Conservation (phyloP, 768 basidiomycete species). For the Phylloporus scabripes region DNA sequence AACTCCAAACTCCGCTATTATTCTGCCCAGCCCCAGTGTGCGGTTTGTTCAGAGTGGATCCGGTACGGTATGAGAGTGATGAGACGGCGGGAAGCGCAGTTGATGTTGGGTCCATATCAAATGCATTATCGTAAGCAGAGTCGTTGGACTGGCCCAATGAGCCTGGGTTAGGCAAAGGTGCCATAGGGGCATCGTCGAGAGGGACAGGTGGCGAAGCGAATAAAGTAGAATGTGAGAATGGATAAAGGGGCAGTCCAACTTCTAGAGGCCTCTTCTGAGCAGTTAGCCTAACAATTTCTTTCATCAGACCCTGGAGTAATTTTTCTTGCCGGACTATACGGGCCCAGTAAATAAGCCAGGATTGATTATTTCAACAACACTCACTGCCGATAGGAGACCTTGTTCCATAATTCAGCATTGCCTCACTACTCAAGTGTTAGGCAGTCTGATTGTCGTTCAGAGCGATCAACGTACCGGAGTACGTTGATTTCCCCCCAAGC, state of each 20-base stretch:
- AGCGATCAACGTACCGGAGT: conserved; percentile 48
- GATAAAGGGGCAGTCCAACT: conserved; percentile 75
- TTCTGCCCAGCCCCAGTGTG: conserved; percentile 4
- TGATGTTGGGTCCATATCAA: conserved; percentile 9
- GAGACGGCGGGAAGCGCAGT: background rate
- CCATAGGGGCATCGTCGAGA: conserved; percentile 25
- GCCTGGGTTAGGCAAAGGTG: conserved; percentile 26
- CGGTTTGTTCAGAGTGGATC: conserved; percentile 6
- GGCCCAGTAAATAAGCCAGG: conserved; percentile 4
- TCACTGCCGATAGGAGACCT: conserved; percentile 80
- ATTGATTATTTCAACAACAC: conserved; percentile 23
- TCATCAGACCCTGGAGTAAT: conserved; percentile 77
- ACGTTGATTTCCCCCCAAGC: conserved; percentile 89
- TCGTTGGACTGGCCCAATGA: conserved; percentile 7
- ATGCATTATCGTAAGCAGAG: conserved; percentile 1
- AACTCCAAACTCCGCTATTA: conserved; percentile 6
- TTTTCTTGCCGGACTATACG: conserved; percentile 72
- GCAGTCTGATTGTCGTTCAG: background rate
- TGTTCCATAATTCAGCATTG: conserved; percentile 77
- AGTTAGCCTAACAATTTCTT: conserved; percentile 79
- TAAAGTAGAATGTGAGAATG: conserved; percentile 65
- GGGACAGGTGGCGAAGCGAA: conserved; percentile 48
- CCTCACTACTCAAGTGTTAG: conserved; percentile 46
- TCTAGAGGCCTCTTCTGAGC: conserved; percentile 75
- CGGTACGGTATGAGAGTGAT: conserved; percentile 3